A percentile compares a stretch with the other conserved stretches of the same genome.
These are phyloP conservation scores for Paraphoma sp. DNA, from an alignment of 2,329 filamentous ascomycete species.

Conservation along the genomic window DNA sequence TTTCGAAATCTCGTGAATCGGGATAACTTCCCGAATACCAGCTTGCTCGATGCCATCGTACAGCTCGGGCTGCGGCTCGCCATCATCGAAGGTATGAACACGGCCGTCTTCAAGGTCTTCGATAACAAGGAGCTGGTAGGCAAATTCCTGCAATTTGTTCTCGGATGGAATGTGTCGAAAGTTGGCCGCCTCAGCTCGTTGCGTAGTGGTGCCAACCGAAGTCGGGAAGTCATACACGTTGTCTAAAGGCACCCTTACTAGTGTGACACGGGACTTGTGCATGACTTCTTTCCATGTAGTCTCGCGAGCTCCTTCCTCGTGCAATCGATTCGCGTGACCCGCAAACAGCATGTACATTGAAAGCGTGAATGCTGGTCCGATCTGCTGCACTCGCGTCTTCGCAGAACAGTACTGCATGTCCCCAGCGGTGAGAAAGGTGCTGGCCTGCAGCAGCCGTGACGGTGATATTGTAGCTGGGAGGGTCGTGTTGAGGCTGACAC, in stretches of 20 bases:
- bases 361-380: slow-evolving; percentile 84
- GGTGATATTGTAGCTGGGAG: slow-evolving; percentile 86
- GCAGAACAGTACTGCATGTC: slow-evolving; percentile 80
- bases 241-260: slow-evolving; percentile 73
- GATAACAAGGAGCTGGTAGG: slow-evolving; percentile 81
- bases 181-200: slow-evolving; percentile 17
- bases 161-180: slow-evolving; percentile 49
- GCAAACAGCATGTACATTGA: slow-evolving; percentile 96
- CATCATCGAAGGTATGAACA: slow-evolving; percentile 70
- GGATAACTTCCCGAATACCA: slow-evolving; percentile 71
- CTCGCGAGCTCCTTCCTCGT: slow-evolving; percentile 65
- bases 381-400: slow-evolving; percentile 71
- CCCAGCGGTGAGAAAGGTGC: slow-evolving; percentile 84
- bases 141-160: slow-evolving; percentile 67
- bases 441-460: slow-evolving; percentile 88
- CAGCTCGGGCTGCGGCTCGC: slow-evolving; percentile 60
- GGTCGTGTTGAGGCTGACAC: slow-evolving; percentile 81
- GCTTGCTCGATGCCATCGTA: slow-evolving; percentile 68
- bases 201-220: slow-evolving; percentile 22
- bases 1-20: slow-evolving; percentile 80
- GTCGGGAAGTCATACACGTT: slow-evolving; percentile 56
- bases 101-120: slow-evolving; percentile 80
- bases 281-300: slow-evolving; percentile 95
- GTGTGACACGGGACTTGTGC: slow-evolving; percentile 85
- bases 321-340: slow-evolving; percentile 69